These are phyloP conservation scores for Coemansia sp. DNA, from an alignment of 192 early-diverging fungal genomes.

Conservation along the genomic window DNA sequence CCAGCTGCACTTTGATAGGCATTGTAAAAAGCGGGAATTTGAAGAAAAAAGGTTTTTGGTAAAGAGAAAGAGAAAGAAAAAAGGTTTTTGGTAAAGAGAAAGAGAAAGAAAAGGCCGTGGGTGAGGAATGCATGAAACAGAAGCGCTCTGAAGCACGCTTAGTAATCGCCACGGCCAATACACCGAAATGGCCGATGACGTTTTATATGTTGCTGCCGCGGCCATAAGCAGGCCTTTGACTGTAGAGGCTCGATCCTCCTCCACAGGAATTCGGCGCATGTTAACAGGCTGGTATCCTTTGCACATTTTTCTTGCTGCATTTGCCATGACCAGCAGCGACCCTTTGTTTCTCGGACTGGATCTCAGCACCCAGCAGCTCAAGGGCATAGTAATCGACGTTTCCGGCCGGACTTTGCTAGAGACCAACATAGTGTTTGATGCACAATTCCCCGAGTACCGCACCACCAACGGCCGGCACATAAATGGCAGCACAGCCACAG, in stretches of 20 bases:
- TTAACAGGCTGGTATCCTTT: background rate
- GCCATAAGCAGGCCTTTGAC: background rate
- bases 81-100: too few relatives aligned
- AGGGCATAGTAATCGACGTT: slow-evolving; percentile 58
- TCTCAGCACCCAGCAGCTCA: slow-evolving; percentile 76
- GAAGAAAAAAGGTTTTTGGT: background rate
- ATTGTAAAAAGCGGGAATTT: slow-evolving; percentile 2
- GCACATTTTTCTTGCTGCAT: background rate
- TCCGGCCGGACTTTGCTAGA: slow-evolving; percentile 38
- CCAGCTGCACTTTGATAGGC: slow-evolving; percentile 69
- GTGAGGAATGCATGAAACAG: background rate
- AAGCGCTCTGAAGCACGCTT: background rate
- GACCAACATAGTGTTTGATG: slow-evolving; percentile 61
- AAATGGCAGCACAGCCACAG: slow-evolving; percentile 55
- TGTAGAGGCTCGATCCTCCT: background rate
- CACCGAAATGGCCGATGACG: background rate
- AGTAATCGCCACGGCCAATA: background rate
- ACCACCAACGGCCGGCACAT: slow-evolving; percentile 54
- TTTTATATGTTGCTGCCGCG: background rate
- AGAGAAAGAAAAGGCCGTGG: too few relatives aligned
- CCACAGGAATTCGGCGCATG: background rate
- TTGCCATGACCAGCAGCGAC: background rate
- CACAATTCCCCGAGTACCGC: slow-evolving; percentile 60
- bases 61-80: too few relatives aligned
- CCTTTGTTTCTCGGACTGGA: slow-evolving; percentile 68